Conservation (phyloP, 208 protist genomes). For the Leishmania amazonensis region DNA sequence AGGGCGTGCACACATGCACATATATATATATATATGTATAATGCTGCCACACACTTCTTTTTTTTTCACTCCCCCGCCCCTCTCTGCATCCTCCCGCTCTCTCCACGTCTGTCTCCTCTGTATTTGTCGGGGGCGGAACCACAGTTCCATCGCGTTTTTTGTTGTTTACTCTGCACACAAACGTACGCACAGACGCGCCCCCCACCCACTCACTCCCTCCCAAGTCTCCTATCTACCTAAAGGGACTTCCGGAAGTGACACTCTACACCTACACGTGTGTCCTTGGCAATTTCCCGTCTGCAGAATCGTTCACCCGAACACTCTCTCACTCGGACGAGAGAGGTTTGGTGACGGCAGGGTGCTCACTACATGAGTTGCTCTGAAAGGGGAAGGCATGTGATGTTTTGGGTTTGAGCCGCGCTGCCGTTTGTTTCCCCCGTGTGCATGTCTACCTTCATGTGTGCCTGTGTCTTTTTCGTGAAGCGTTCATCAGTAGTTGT, state of each 20-base stretch:
- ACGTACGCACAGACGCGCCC: neutral
- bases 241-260: neutral
- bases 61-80: neutral
- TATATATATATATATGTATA: neutral
- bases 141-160: neutral
- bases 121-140: neutral
- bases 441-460: neutral
- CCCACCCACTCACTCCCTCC: neutral
- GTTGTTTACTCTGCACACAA: neutral
- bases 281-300: neutral
- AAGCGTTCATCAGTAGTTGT: neutral
- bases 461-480: neutral
- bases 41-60: neutral
- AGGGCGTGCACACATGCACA: neutral
- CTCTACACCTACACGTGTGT: neutral
- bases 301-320: neutral
- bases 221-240: neutral
- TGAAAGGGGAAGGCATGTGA: neutral
- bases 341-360: neutral
- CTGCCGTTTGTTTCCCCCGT: neutral
- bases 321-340: neutral
- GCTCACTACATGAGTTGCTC: neutral
- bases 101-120: neutral
- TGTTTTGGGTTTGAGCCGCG: constrained; percentile 1
- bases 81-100: neutral